Conservation (phyloP, 140 eudicot species). For the Erigeron philadelphicus region DNA sequence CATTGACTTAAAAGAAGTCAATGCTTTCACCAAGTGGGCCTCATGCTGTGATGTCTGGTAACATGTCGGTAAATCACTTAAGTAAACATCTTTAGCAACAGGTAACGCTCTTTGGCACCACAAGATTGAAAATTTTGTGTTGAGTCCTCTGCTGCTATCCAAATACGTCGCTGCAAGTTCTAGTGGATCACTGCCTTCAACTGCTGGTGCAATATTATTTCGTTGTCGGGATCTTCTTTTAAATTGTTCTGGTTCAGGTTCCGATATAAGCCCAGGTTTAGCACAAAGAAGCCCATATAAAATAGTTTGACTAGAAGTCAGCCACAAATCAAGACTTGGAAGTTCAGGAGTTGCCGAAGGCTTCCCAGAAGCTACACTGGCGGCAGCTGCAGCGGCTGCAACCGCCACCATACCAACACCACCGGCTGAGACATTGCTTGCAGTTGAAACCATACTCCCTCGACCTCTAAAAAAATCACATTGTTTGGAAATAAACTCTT, state of each 20-base stretch:
- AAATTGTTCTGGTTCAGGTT: slow-evolving; percentile 39
- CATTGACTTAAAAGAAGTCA: slow-evolving; percentile 59
- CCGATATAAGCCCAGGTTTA: slow-evolving; percentile 35
- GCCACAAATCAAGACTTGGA: slow-evolving; percentile 68
- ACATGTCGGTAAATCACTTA: slow-evolving; percentile 65
- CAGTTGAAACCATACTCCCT: slow-evolving; percentile 49
- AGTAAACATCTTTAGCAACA: slow-evolving; percentile 72
- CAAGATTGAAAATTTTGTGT: slow-evolving; percentile 53
- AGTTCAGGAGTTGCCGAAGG: slow-evolving; percentile 55
- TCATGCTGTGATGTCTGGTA: slow-evolving; percentile 71
- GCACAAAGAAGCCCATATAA: slow-evolving; percentile 59
- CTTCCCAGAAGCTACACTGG: slow-evolving; percentile 77
- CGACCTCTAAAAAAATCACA: slow-evolving; percentile 75
- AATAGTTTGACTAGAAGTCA: slow-evolving; percentile 60
- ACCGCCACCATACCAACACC: slow-evolving; percentile 90
- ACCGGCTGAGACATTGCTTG: slow-evolving; percentile 52
- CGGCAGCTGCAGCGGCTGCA: slow-evolving; percentile 95
- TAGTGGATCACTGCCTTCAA: slow-evolving; percentile 46
- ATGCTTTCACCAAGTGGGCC: slow-evolving; percentile 61
- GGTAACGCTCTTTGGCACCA: slow-evolving; percentile 86
- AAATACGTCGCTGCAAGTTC: slow-evolving; percentile 55
- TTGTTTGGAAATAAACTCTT: slow-evolving; percentile 74
- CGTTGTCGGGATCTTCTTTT: slow-evolving; percentile 42
- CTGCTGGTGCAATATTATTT: slow-evolving; percentile 30
- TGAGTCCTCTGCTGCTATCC: slow-evolving; percentile 54